Evolutionary conservation across 2,329 filamentous ascomycete species (phyloP).

Genomic region (Pseudocercospora musae): DNA sequence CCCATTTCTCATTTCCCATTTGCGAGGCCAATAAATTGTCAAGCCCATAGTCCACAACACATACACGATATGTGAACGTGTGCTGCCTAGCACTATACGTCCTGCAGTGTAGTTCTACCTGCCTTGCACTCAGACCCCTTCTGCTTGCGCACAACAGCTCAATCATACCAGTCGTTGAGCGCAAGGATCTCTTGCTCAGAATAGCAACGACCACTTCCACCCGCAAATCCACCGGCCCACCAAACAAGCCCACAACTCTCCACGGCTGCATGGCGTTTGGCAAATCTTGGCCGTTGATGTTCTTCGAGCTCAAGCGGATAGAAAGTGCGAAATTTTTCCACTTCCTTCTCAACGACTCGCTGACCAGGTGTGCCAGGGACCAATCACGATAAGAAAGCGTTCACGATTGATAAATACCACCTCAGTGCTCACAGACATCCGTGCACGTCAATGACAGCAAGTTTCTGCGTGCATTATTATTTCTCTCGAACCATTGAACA

Average conservation of each 20-base stretch:
- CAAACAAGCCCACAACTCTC: neutral
- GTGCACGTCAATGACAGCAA: neutral
- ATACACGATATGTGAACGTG: neutral
- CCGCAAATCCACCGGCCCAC: neutral
- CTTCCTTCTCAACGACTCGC: neutral
- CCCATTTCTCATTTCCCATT: neutral
- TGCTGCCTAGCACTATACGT: neutral
- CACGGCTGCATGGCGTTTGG: neutral
- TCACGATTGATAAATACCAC: neutral
- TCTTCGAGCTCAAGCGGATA: neutral
- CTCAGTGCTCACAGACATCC: neutral
- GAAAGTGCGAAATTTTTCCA: neutral
- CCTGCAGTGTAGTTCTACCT: neutral
- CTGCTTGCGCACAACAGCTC: slow-evolving; percentile 1
- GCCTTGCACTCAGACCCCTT: neutral
- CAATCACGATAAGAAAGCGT: neutral
- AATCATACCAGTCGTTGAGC: neutral
- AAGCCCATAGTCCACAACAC: neutral
- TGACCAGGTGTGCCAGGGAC: neutral
- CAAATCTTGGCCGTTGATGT: neutral
- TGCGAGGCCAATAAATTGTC: neutral
- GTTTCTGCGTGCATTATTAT: neutral
- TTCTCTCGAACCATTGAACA: neutral
- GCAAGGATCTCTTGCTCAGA: neutral
- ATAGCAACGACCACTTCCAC: neutral